phyloP scores from a whole-genome alignment of 2,329 filamentous ascomycete species.

The Colletotrichum karsti region DNA sequence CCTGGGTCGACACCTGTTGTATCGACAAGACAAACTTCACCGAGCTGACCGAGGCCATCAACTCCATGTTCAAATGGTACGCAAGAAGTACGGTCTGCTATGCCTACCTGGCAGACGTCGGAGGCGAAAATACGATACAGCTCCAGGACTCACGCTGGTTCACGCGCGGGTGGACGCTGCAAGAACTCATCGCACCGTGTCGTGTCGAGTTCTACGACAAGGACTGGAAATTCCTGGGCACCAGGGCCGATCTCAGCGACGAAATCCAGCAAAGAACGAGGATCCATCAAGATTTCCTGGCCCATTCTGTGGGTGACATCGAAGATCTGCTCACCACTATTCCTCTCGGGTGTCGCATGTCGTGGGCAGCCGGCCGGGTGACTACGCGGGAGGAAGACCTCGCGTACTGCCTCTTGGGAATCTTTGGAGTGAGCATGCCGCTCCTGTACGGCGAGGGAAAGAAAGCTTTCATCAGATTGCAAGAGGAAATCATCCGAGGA shows the following conservation, averaged over 20 bases:
- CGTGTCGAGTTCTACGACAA: not conserved
- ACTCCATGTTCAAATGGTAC: not conserved
- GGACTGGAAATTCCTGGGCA: not conserved
- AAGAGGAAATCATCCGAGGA: not conserved
- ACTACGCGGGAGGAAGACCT: slow-evolving; percentile 33
- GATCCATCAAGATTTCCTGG: not conserved
- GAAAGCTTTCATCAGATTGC: slow-evolving; percentile 31
- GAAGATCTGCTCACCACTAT: not conserved
- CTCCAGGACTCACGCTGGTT: not conserved
- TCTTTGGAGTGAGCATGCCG: slow-evolving; percentile 37
- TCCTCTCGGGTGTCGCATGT: slow-evolving; percentile 28
- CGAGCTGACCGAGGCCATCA: not conserved
- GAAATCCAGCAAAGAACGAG: not conserved
- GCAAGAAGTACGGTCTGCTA: not conserved
- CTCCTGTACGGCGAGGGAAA: slow-evolving; percentile 36
- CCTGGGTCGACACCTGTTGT: not conserved
- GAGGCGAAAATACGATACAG: no score
- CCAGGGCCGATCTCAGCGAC: not conserved
- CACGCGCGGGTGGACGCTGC: not conserved
- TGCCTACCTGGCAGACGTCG: not conserved
- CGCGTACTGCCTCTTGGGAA: slow-evolving; percentile 35
- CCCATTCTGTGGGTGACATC: rapidly evolving
- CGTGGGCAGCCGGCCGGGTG: slow-evolving; percentile 33
- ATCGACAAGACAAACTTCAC: not conserved
- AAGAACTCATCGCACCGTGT: not conserved